Percentiles rank a stretch among this genome's conserved stretches.
Conservation (phyloP, 352 stramenopile genomes). For the Phytophthora syringae region DNA sequence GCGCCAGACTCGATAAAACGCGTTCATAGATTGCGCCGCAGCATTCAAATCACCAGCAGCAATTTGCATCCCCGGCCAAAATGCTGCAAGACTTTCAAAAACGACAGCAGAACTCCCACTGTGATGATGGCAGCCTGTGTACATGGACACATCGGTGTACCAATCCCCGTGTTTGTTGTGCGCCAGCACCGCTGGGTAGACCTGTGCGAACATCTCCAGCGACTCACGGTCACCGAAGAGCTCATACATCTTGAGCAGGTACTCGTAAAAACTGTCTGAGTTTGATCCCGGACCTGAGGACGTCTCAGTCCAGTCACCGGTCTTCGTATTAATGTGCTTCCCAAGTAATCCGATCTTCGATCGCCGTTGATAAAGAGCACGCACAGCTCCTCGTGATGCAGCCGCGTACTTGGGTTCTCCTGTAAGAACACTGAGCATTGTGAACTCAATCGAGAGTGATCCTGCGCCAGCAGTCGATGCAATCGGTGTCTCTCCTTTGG, state of each 20-base stretch:
- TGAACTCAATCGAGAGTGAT: conserved; percentile 97
- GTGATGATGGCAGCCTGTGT: conserved; percentile 62
- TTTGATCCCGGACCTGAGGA: conserved; percentile 91
- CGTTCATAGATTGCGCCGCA: conserved; percentile 91
- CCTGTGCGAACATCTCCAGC: conserved; percentile 91
- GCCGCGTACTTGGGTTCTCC: conserved; percentile 70
- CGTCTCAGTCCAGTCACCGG: conserved; percentile 85
- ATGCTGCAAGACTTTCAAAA: conserved; percentile 93
- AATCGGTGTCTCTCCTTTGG: conserved; percentile 93
- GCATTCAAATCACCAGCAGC: conserved; percentile 90
- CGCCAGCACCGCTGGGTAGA: conserved; percentile 70
- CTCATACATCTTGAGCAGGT: conserved; percentile 97
- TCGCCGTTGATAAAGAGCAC: conserved; percentile 78
- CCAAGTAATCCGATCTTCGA: conserved; percentile 92
- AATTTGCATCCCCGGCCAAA: conserved; percentile 97
- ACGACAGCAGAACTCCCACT: conserved; percentile 47
- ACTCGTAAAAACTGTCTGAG: conserved; percentile 99
- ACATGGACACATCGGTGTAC: conserved; percentile 89
- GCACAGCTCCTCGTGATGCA: conserved; percentile 66
- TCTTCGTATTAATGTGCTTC: conserved; percentile 96
- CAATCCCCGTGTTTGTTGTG: conserved; percentile 87
- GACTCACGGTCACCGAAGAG: conserved; percentile 94
- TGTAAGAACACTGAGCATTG: conserved; percentile 92
- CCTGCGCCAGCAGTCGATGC: conserved; percentile 96
- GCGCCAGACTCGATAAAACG: conserved; percentile 95